Evolutionary conservation across 2,329 filamentous ascomycete genomes (phyloP).

Genomic region (Cladophialophora chaetospira): DNA sequence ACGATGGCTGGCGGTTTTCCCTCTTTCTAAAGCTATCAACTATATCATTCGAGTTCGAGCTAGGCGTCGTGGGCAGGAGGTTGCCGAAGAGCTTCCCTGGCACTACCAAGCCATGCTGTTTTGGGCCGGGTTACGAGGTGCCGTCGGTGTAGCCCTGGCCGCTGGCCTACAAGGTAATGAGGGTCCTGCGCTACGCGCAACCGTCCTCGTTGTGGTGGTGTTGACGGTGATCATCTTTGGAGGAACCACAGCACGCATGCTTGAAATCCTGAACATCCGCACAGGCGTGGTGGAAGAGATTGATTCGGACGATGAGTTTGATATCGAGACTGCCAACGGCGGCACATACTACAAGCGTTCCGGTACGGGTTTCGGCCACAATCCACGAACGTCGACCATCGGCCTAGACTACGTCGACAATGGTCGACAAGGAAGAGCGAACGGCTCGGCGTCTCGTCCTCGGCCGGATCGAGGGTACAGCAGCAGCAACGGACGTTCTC

Average conservation of each 20-base stretch:
- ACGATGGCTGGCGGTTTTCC: conserved; percentile 92
- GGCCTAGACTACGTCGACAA: conserved; percentile 53
- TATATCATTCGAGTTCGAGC: conserved; percentile 88
- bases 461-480: conserved; percentile 52
- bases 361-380: conserved; percentile 75
- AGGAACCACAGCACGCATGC: conserved; percentile 93
- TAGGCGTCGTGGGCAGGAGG: conserved; percentile 71
- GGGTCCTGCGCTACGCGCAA: conserved; percentile 80
- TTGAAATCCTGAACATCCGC: conserved; percentile 94
- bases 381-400: conserved; percentile 65
- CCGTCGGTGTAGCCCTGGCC: conserved; percentile 91
- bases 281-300: conserved; percentile 96
- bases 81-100: conserved; percentile 85
- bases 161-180: conserved; percentile 83
- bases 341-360: conserved; percentile 80
- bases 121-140: conserved; percentile 93
- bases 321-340: conserved; percentile 77
- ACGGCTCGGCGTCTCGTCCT: conserved; percentile 30
- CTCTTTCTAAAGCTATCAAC: conserved; percentile 85
- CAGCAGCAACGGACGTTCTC: conserved; percentile 59
- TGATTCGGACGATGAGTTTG: conserved; percentile 97
- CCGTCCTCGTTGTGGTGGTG: conserved; percentile 95
- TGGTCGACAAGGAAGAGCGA: conserved; percentile 37
- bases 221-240: conserved; percentile 98
- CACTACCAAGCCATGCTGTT: conserved; percentile 99